Base-by-base conservation (phyloP, 2,329 filamentous ascomycete genomes). In the Microsporum audouinii region DNA sequence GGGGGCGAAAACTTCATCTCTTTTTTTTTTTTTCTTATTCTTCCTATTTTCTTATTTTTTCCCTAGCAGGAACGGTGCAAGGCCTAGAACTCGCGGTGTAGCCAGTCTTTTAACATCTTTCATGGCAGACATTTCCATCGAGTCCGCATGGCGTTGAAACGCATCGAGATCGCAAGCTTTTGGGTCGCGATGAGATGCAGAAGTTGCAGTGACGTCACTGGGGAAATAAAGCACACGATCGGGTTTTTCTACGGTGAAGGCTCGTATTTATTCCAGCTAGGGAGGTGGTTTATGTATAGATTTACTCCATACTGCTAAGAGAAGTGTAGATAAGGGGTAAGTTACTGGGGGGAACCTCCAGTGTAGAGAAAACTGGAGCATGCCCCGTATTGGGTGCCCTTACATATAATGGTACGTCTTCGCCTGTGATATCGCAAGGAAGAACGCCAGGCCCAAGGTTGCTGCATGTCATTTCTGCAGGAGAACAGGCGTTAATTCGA, bases 31-130 rank as follows among this genome's bases (percentile, higher is more conserved):
- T n/a, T 17, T 5, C 23, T 6, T 29, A 36, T 55, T 31, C 36
- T n/a, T n/a, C 33, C 36, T 36, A 55, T 34, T 38, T 36, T 29
- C 45, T 51, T 51, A 31, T 51, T 51, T 12, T 51, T 29, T 4
- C 31, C 12, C 51, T 1, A 55, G 51, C 51, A 55, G 8, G n/a
- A 47, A 23, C 8, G 17, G 29, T 55, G n/a, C 6, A 36, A 5
- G 33, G 51, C 31, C 51, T 55, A 55, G 51, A 55, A 55, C 51
- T 55, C 51, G 31, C 51, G 51, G 51, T 55, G 51, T n/a, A 23
- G 29, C 8, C 33, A n/a, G 39, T 4, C 12, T n/a, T 43, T 43
- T 43, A 4, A 6, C 1, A 43, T 43, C 39, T 31, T 27, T 31
- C 12, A 33, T 29, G 23, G 23, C 23, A 29, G 27, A 23, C 45